phyloP scores from a whole-genome alignment of 345 rosid species.

The Raphanus raphanistrum region DNA sequence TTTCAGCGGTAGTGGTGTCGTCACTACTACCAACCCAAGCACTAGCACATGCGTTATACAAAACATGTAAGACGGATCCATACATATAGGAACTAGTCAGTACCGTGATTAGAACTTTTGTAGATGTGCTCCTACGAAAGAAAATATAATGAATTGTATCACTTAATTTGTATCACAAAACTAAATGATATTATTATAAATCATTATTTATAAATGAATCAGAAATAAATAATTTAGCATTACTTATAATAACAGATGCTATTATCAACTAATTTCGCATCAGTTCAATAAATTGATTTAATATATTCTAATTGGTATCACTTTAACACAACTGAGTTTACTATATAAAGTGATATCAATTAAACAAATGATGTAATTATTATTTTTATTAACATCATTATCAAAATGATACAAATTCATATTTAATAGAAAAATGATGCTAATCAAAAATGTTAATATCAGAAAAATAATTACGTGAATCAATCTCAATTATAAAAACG shows the following conservation, averaged over 20 bases:
- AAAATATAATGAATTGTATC: not conserved
- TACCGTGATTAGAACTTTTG: not conserved
- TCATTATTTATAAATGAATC: not conserved
- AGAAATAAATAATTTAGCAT: not conserved
- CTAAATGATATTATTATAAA: not conserved
- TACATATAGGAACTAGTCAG: not conserved
- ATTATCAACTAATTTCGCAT: not conserved
- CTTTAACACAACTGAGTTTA: too few species aligned
- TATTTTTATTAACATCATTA: too few species aligned
- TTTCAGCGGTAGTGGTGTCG: conserved; percentile 66
- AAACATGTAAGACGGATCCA: not conserved
- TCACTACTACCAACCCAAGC: conserved; percentile 49
- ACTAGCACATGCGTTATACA: not conserved
- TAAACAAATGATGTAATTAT: too few species aligned
- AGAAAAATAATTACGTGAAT: not conserved
- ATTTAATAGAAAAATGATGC: not conserved
- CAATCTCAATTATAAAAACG: not conserved
- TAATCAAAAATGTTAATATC: too few species aligned
- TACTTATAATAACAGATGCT: not conserved
- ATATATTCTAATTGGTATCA: too few species aligned
- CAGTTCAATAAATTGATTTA: not conserved
- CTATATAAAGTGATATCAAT: too few species aligned
- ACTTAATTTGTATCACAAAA: not conserved
- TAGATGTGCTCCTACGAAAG: not conserved
- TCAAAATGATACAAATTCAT: not conserved